Base-by-base conservation (phyloP, 2,329 filamentous ascomycete species). In the Pseudocercospora crystallina region DNA sequence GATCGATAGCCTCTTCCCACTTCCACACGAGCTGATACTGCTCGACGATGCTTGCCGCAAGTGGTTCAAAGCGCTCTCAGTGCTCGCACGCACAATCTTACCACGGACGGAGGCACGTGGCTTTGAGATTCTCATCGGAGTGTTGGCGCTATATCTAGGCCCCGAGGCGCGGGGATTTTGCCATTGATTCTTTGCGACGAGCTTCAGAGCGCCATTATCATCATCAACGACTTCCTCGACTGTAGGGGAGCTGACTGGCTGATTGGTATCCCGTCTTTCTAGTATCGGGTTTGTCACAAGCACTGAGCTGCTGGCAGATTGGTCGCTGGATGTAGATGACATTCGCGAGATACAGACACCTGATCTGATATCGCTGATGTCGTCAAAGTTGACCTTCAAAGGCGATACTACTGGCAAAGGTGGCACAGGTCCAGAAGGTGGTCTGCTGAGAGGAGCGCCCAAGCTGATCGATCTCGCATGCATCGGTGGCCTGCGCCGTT, bases 381-480 rank as follows among this genome's bases (percentile, higher is more conserved):
- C 20, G 20, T 26, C 20, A 7, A 26, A 26, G 20, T 26, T 26
- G 20, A 43, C 37, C 11, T 46, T 44, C 2, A 50, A 51, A 8
- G 58, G 56, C 10, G 58, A 51, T 5, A 63, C 65, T 8, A 69
- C 59, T 14, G 74, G 74, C 8, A 76, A 56, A 12, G 73, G 71
- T 12, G 74, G 74, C 1, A 76, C 62, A 8, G 71, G 71, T 11
- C 66, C 65, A 26, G 69, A 68, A 9, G 74, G 74, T 7, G 69
- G 71, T 36, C 64, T 62, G n/a, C 70, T 71, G 8, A 62, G 51
- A 40, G 61, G 64, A 41, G 61, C 67, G 43, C 69, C 65, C 7
- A 70, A 51, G 48, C 69, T 71, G 14, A 64, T 52, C 1, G 69
- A 69, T 31, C 69, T 60, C 9, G 54, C 47, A 36, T 67, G 63